Base-by-base conservation (phyloP, 305 asterid species). In the Solanum hybrid region DNA sequence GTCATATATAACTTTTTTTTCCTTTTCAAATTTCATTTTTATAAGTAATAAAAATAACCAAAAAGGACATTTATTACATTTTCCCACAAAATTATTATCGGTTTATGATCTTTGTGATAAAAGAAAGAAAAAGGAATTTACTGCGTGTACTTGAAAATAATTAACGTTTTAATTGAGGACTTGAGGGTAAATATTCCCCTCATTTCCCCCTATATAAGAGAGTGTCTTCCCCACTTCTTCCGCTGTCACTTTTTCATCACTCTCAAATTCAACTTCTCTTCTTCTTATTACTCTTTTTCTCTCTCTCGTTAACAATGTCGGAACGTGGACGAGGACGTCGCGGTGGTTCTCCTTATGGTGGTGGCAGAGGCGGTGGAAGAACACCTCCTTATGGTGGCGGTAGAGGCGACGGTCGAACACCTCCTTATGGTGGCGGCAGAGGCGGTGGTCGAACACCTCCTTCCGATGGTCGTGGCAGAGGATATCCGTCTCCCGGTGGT, bases 301-400 rank as follows among this genome's bases (percentile, higher is more conserved):
- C 19, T 29, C 87, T 82, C 73, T 82, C 14, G 26, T 10, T 73
- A 38, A 24, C 19, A 90, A 91, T 90, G 92, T 80, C 93, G 2
- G 91, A 91, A 14, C 82, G 90, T 36, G 92, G 92, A 6, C 71
- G 90, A 38, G 93, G 93, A 32, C 90, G 91, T 17, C 89, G 93
- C 6, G 87, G 87, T 12, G 87, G 87, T 45, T n/a, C 73, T 27
- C 5, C 42, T 31, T 37, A 77, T 19, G 91, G 87, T 5, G 72
- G 69, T 4, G 24, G 88, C 6, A 84, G 77, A 7, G 35, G 93
- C 6, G 87, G 73, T 12, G 87, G 87, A 9, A 3, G 72, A 64
- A 64, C 72, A 64, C 72, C 73, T 27, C 10, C 42, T 31, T 51
- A 76, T 13, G 91, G 87, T 2, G 72, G 69, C 4, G 24, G 88